These are phyloP conservation scores for Russula abietina DNA, from an alignment of 768 basidiomycete species.

Conservation along the genomic window DNA sequence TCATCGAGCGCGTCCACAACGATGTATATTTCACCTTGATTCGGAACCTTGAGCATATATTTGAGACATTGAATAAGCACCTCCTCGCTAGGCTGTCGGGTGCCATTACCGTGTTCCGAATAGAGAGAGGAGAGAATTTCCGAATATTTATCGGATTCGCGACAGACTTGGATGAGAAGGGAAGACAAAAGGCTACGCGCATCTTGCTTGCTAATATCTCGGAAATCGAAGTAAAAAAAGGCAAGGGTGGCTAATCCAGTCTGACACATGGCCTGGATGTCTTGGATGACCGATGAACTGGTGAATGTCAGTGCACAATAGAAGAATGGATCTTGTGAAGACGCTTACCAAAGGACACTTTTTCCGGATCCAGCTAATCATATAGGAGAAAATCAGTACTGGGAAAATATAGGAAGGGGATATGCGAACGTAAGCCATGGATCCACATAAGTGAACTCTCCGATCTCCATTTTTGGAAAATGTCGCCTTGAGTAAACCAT, in stretches of 20 bases:
- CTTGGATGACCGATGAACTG: background rate
- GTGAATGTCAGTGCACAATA: background rate
- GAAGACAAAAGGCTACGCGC: background rate
- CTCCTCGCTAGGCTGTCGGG: background rate
- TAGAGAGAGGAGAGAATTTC: background rate
- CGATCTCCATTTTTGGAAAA: too few relatives aligned
- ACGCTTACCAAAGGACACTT: background rate
- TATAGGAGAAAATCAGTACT: background rate
- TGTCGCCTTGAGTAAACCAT: too few relatives aligned
- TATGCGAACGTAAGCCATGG: background rate
- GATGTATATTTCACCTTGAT: background rate
- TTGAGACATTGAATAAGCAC: background rate
- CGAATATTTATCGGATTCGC: background rate
- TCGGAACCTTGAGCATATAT: background rate
- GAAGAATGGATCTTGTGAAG: background rate
- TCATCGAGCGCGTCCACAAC: too few relatives aligned
- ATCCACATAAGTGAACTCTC: too few relatives aligned
- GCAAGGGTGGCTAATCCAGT: too few relatives aligned
- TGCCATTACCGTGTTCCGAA: too few relatives aligned
- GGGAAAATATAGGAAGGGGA: background rate
- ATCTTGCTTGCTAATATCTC: background rate
- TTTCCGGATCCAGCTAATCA: too few relatives aligned
- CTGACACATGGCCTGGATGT: background rate
- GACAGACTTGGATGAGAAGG: background rate
- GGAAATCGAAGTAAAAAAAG: background rate